Evolutionary conservation across 148 eudicot species (phyloP).

Genomic region (Fallopia convolvulus): DNA sequence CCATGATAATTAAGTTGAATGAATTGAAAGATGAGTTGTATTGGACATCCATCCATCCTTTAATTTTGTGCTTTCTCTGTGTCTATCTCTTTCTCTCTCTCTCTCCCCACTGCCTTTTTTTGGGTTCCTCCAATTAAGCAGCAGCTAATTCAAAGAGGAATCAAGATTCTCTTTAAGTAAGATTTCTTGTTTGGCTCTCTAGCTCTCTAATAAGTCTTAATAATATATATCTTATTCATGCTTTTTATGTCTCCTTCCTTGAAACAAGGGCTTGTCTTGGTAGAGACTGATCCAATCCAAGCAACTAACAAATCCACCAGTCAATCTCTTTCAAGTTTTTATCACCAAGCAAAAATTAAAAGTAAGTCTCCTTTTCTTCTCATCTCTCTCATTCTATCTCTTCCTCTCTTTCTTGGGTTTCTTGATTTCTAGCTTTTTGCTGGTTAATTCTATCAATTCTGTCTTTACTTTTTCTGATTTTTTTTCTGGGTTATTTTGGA

Average conservation of each 20-base stretch:
- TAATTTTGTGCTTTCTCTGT: neutral
- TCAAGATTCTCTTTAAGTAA: neutral
- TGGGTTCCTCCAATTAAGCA: neutral
- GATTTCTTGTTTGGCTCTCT: neutral
- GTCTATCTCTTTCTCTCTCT: neutral
- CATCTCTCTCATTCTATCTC: neutral
- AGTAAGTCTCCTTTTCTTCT: neutral
- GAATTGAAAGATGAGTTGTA: neutral
- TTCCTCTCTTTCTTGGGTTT: neutral
- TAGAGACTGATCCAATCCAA: neutral
- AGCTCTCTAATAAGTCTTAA: neutral
- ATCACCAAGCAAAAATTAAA: neutral
- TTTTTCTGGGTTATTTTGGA: neutral
- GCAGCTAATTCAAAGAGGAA: neutral
- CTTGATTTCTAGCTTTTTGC: neutral
- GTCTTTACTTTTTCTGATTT: neutral
- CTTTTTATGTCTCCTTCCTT: slow-evolving; percentile 13
- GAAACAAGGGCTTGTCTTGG: slow-evolving; percentile 12
- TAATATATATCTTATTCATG: neutral
- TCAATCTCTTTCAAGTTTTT: neutral
- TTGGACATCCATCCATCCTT: neutral
- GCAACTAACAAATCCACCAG: neutral
- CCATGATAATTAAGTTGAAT: neutral
- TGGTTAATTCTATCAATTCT: neutral
- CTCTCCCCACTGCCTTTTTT: neutral